phyloP scores from a whole-genome alignment of 306 rosid species.

The Malus sylvestris region DNA sequence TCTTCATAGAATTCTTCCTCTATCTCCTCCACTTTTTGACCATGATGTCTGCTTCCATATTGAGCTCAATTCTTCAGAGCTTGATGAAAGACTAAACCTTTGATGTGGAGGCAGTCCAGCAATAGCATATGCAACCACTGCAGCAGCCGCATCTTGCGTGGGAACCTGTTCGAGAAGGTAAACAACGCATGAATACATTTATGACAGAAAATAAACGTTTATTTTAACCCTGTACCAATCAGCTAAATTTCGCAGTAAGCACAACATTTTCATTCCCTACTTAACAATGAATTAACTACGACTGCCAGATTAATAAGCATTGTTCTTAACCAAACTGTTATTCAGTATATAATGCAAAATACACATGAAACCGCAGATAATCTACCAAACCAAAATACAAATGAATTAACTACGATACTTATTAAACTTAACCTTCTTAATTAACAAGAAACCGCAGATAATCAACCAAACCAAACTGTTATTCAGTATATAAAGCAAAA shows the following conservation, averaged over 20 bases:
- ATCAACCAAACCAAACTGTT: too few species aligned
- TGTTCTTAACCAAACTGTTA: neutral
- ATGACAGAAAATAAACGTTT: neutral
- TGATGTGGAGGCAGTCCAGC: too few species aligned
- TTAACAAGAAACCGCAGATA: too few species aligned
- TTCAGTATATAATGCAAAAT: neutral
- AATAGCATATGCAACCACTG: too few species aligned
- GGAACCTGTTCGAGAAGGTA: constrained; percentile 66
- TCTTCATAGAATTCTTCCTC: constrained; percentile 87
- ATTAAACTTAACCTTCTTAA: too few species aligned
- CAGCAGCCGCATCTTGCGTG: neutral
- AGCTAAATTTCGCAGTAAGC: neutral
- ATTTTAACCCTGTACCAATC: neutral
- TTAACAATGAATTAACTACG: neutral
- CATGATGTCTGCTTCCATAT: constrained; percentile 65
- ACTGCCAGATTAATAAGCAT: neutral
- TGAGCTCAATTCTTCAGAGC: constrained; percentile 12
- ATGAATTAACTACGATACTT: too few species aligned
- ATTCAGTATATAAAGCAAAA: neutral
- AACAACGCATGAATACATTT: constrained; percentile 16
- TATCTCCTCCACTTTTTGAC: constrained; percentile 65
- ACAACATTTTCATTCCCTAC: neutral
- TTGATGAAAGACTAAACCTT: too few species aligned
- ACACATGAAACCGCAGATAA: neutral
- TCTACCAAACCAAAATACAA: too few species aligned